Evolutionary conservation across 495 filamentous ascomycete genomes (phyloP).

Genomic region (Neurospora cerealis): DNA sequence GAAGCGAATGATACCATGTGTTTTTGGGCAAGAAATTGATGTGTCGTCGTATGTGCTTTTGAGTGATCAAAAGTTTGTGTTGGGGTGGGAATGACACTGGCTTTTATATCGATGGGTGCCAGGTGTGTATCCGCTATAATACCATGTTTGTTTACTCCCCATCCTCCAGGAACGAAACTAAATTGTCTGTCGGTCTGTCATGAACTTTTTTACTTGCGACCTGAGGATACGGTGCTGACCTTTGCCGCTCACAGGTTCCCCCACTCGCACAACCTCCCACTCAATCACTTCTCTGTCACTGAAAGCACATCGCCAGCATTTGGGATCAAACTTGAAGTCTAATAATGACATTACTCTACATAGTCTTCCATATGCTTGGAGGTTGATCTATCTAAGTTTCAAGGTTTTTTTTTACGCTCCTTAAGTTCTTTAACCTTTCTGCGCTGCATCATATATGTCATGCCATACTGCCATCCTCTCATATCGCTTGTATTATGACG

Average conservation of each 20-base stretch:
- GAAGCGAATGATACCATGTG: neutral
- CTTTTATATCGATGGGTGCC: neutral
- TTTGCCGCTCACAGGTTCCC: neutral
- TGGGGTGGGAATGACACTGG: neutral
- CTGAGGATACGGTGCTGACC: neutral
- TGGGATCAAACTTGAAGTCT: neutral
- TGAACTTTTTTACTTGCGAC: neutral
- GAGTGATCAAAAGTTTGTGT: neutral
- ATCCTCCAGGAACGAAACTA: neutral
- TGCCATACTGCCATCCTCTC: neutral
- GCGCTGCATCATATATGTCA: neutral
- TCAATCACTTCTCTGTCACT: neutral
- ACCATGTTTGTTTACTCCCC: neutral
- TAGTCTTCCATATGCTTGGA: neutral
- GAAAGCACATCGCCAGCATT: neutral
- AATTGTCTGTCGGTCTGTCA: neutral
- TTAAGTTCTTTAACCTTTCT: neutral
- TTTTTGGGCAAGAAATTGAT: neutral
- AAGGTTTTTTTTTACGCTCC: neutral
- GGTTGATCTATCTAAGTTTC: neutral
- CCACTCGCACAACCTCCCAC: neutral
- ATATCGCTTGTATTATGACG: neutral
- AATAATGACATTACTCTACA: neutral
- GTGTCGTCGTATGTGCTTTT: neutral
- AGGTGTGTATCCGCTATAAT: neutral